phyloP scores from a whole-genome alignment of 2,329 filamentous ascomycete species.

The Cytospora paraplurivora region DNA sequence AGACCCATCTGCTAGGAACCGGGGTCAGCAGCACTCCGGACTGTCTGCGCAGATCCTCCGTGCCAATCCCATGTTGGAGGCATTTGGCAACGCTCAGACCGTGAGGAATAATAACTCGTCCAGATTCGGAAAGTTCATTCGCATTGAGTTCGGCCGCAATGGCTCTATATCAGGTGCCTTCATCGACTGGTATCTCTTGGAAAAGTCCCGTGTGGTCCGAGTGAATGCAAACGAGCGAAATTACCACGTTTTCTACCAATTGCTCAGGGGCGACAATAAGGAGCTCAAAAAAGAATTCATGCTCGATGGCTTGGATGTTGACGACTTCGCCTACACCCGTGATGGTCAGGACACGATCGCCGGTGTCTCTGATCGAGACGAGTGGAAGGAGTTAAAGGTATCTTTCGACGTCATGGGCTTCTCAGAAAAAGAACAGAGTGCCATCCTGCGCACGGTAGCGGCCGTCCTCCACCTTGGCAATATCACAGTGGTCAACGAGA shows the following conservation, averaged over 20 bases:
- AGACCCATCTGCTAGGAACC: conserved; percentile 67
- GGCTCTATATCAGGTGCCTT: conserved; percentile 94
- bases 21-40: conserved; percentile 72
- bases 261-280: conserved; percentile 79
- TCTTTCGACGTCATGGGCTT: conserved; percentile 96
- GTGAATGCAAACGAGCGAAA: conserved; percentile 88
- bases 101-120: conserved; percentile 98
- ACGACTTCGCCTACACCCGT: conserved; percentile 89
- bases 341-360: conserved; percentile 89
- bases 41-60: conserved; percentile 95
- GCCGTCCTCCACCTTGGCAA: conserved; percentile 94
- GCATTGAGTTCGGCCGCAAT: conserved; percentile 86
- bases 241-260: conserved; percentile 97
- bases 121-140: conserved; percentile 96
- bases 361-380: conserved; percentile 85
- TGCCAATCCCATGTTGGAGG: conserved; percentile 95
- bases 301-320: conserved; percentile 72
- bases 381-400: conserved; percentile 89
- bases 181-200: conserved; percentile 97
- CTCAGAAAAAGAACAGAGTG: conserved; percentile 76
- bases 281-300: conserved; percentile 76
- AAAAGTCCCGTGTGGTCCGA: conserved; percentile 95
- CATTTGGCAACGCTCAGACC: conserved; percentile 97
- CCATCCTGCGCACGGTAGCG: conserved; percentile 84
- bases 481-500: conserved; percentile 86